Base-by-base conservation (phyloP, 108 stramenopile species). In the Nitzschia sp. region DNA sequence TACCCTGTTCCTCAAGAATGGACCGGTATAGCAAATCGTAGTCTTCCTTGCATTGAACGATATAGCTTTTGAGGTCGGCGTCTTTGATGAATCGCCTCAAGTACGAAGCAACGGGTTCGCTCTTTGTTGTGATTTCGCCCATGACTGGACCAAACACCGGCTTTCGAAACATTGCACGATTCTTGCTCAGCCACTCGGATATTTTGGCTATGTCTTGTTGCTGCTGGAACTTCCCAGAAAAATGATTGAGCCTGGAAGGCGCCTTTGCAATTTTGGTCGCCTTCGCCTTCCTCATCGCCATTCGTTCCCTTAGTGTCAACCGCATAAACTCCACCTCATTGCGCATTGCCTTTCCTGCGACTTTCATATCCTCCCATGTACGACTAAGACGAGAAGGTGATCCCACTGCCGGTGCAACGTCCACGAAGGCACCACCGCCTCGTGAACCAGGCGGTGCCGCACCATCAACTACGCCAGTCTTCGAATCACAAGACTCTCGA, bases 111-210 rank as follows among this genome's bases (percentile, higher is more conserved):
- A 64, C 62, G 28, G 71, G 49, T 46, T 72, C 55, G 27, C 75
- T 70, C 51, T 82, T 79, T 17, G 89, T 70, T 32, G 85, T 73
- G 15, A 95, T 70, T 54, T 92, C 91, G 54, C 85, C 82, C 27
- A 76, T 83, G 28, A 95, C 66, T 0, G 94, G 94, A 4, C 94
- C 94, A 46, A 74, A 65, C n/a, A 95, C 90, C 11, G 76, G 79
- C 46, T 70, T 78, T 30, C 94, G 86, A 68, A 95, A 95, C 46
- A 66, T 47, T 36, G 81, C 82, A 13, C 84, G 70, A 70, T 95
- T 87, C 2, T 82, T 21, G 23, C 85, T 71, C 8, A 95, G 69
- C 74, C 77, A 95, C 3, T 80, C 59, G 54, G 65, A 76, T 55
- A 78, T 73, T 31, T 81, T 64, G 61, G 70, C 71, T 25, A 92